phyloP scores from a whole-genome alignment of 371 early-diverging fungal genomes.

The Rhizopus stolonifer region DNA sequence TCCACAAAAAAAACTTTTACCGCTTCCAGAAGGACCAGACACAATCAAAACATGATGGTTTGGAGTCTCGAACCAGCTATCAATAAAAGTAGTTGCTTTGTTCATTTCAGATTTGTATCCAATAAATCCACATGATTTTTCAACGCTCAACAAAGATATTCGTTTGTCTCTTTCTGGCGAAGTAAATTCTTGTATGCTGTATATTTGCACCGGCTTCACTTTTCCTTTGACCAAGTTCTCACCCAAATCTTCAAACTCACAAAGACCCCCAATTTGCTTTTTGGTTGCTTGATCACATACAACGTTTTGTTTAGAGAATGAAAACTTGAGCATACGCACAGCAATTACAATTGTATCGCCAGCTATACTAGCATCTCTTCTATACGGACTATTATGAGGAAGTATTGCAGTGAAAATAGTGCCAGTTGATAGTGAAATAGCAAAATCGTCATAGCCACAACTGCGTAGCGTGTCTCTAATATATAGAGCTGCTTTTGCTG shows the following conservation, averaged over 20 bases:
- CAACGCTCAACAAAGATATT: constrained; percentile 26
- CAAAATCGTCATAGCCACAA: constrained; percentile 35
- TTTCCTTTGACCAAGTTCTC: constrained; percentile 63
- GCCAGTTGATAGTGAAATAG: constrained; percentile 60
- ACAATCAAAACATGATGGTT: constrained; percentile 41
- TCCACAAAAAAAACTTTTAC: constrained; percentile 46
- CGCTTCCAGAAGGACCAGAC: constrained; percentile 41
- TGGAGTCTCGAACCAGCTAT: constrained; percentile 47
- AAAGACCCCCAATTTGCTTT: constrained; percentile 47
- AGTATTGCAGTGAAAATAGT: constrained; percentile 53
- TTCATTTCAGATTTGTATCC: constrained; percentile 56
- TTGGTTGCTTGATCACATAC: constrained; percentile 56
- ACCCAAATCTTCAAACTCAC: constrained; percentile 60
- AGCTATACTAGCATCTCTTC: constrained; percentile 60
- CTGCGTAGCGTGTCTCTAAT: constrained; percentile 37
- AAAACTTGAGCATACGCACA: constrained; percentile 60
- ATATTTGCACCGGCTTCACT: constrained; percentile 50
- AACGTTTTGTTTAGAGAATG: constrained; percentile 45
- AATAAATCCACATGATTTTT: constrained; percentile 36
- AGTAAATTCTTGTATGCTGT: constrained; percentile 48
- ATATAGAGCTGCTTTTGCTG: constrained; percentile 55
- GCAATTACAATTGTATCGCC: constrained; percentile 65
- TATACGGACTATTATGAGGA: constrained; percentile 51
- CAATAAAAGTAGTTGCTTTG: constrained; percentile 33
- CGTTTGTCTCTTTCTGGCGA: constrained; percentile 40